Evolutionary conservation across 2,329 filamentous ascomycete species (phyloP), one percentile per base, ranked within the genome.

Genomic region (Colletotrichum australisinense): DNA sequence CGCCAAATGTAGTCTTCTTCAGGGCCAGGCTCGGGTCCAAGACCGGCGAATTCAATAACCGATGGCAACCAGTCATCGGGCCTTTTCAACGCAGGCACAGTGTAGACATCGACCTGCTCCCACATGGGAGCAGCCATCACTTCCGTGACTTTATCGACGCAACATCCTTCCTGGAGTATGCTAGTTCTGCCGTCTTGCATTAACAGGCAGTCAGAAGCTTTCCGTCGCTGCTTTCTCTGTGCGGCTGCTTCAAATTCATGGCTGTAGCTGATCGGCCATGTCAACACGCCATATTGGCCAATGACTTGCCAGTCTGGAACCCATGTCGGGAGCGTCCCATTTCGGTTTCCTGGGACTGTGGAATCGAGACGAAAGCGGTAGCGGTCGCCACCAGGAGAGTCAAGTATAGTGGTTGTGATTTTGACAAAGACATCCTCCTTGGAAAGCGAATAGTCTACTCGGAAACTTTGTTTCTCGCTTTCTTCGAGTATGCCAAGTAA

Each of bases 241-340:
- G 24, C n/a, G 16, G 16, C 56, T 57, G n/a, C 26, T 63, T 28
- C 4, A 60, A 63, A 7, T 8, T 30, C 16, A 32, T 73, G 14
- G 60, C 19, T 5, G 22, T 32, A 12, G 19, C 9, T 24, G 38
- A n/a, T 35, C 74, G 19, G 60, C 22, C 5, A 19, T 35, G 12
- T 24, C 0, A 4, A 5, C 55, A 67, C 26, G 22, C 67, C 70
- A 26, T 56, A 35, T 12, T 30, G 16, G 4, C 72, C 70, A 2
- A 76, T 55, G 12, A 58, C 24, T 22, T 32, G 67, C 69, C 70
- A 76, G 55, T 76, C 74, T 1, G 74, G 68, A 28, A 76, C 76
- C 76, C 76, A 77, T 2, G 55, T 69, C 0, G 76, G 76, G 22
- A 77, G 2, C 22, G 4, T 38, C 6, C 22, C 57, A 24, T 1